A percentile compares a stretch with the other conserved stretches of the same genome.
These are phyloP conservation scores for Pseudogymnoascus sp. DNA, from an alignment of 2,329 filamentous ascomycete species.

Conservation along the genomic window DNA sequence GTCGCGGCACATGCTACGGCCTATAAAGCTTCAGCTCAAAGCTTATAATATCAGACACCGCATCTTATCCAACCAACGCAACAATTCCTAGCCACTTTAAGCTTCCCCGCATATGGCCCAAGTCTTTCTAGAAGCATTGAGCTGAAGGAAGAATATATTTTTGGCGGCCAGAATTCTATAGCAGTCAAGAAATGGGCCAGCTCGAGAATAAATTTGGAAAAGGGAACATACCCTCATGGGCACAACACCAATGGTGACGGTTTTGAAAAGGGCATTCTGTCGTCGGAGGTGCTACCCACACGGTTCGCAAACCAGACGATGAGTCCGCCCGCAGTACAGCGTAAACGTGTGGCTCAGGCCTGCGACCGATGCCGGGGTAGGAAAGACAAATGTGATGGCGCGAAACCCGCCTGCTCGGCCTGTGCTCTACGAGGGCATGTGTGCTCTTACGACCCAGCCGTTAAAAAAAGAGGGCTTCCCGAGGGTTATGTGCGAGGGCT, in stretches of 20 bases:
- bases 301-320: background rate
- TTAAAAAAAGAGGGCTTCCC: slow-evolving; percentile 66
- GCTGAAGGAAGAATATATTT: background rate
- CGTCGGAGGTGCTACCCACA: background rate
- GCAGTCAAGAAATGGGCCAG: background rate
- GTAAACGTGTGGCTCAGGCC: slow-evolving; percentile 30
- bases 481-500: slow-evolving; percentile 67
- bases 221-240: background rate
- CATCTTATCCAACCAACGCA: background rate
- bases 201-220: background rate
- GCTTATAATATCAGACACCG: background rate
- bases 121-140: background rate
- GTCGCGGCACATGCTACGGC: background rate
- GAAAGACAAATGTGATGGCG: slow-evolving; percentile 66
- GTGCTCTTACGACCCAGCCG: slow-evolving; percentile 61
- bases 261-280: background rate
- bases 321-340: background rate
- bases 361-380: slow-evolving; percentile 61
- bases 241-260: slow-evolving; percentile 4
- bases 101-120: background rate
- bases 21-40: background rate
- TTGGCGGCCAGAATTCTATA: background rate
- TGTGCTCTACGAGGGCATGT: slow-evolving; percentile 53
- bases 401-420: slow-evolving; percentile 57
- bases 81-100: background rate